Evolutionary conservation across 1,284 basidiomycete species (phyloP), one percentile per base, ranked within the genome.

Genomic region (Prillingera fragicola): DNA sequence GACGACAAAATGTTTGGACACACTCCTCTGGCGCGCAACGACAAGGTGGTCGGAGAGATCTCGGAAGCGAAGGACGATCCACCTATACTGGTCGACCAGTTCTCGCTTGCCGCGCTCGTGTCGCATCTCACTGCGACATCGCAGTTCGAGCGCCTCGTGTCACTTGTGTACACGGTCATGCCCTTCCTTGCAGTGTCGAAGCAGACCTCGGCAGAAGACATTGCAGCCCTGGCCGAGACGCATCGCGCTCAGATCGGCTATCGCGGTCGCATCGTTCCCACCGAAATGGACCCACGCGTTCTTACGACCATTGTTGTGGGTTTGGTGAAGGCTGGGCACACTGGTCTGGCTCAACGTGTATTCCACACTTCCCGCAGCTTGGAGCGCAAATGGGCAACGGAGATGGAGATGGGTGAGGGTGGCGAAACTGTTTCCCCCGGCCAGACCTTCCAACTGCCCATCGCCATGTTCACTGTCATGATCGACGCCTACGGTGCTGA

Each of bases 321-420:
- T 0, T 39, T 67, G 1, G 51, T 53, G 14, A 57, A 64, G 34
- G 38, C 48, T 2, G 60, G 60, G 8, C 48, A 55, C 17, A 56
- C 54, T 1, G 57, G 57, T 6, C 47, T 69, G 1, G 63, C 60
- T 3, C 62, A 66, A 39, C 51, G 65, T 10, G 46, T 69, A 2
- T 66, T 48, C 45, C 27, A n/a, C n/a, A n/a, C n/a, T n/a, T n/a
- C n/a, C n/a, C n/a, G n/a, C n/a, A n/a, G n/a, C n/a, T n/a, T n/a
- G n/a, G n/a, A n/a, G n/a, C n/a, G n/a, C n/a, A n/a, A n/a, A n/a
- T n/a, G n/a, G n/a, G n/a, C n/a, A n/a, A n/a, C n/a, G n/a, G n/a
- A n/a, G n/a, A n/a, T n/a, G n/a, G n/a, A n/a, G n/a, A n/a, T n/a
- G n/a, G n/a, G n/a, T n/a, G n/a, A n/a, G n/a, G n/a, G n/a, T n/a